phyloP scores from a whole-genome alignment of 495 filamentous ascomycete genomes.

The Barbatosphaeria neglecta region DNA sequence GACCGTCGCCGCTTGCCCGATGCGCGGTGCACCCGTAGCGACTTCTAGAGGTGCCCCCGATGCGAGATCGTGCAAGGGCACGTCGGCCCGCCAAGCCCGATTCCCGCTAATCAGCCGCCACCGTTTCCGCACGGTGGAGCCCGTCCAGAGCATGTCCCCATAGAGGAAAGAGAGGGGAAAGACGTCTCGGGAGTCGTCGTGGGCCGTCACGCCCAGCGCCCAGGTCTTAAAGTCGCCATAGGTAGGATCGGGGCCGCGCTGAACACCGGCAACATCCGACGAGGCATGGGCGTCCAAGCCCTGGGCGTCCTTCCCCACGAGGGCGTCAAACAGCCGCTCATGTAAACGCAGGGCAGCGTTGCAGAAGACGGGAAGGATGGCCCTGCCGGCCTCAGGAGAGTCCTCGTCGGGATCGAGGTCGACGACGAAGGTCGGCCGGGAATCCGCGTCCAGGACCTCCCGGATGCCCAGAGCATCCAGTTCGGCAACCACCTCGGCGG shows the following conservation, averaged over 20 bases:
- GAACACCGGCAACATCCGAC: no score
- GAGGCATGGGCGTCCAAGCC: no score
- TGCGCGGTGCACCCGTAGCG: slow-evolving; percentile 7
- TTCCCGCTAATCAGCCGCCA: slow-evolving; percentile 43
- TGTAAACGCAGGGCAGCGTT: slow-evolving; percentile 36
- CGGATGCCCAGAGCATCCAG: slow-evolving; percentile 37
- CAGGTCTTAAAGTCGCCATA: slow-evolving; percentile 42
- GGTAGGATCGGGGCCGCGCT: slow-evolving; percentile 2
- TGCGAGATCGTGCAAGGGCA: slow-evolving; percentile 6
- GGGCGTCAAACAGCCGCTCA: slow-evolving; percentile 26
- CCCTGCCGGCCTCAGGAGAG: slow-evolving; percentile 10
- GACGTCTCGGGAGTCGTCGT: slow-evolving; percentile 35
- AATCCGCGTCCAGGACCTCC: slow-evolving; percentile 51
- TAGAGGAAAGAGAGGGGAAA: slow-evolving; percentile 40
- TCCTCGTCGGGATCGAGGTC: slow-evolving; percentile 40
- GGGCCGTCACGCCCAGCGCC: slow-evolving; percentile 35
- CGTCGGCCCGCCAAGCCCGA: slow-evolving; percentile 7
- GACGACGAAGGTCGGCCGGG: slow-evolving; percentile 51
- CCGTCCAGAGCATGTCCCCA: slow-evolving; percentile 46
- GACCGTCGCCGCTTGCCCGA: slow-evolving; percentile 3
- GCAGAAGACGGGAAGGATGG: slow-evolving; percentile 35
- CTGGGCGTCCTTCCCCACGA: slow-evolving; percentile 25
- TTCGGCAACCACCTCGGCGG: slow-evolving; percentile 17
- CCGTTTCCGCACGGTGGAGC: slow-evolving; percentile 45
- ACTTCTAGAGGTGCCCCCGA: slow-evolving; percentile 8